Evolutionary conservation across 176 grass and related monocot genomes (phyloP), one percentile per base, ranked within the genome.

Genomic region (Chrysopogon serrulatus): DNA sequence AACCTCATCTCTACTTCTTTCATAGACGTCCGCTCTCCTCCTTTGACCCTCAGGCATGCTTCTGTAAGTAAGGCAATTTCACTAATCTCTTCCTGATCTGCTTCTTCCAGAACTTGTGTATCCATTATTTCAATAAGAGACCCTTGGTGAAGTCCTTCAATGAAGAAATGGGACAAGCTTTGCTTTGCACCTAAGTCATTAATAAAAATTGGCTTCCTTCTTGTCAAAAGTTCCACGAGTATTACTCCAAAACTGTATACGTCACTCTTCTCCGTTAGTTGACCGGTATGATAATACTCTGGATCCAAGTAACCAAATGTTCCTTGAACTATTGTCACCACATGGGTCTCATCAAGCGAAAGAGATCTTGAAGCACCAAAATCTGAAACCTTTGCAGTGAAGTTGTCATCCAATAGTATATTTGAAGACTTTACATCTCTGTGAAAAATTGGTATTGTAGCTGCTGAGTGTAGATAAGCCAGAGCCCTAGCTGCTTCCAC

Each of bases 231-330:
- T 73, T 89, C 84, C 0, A 85, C 81, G 4, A 94, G 37, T 53
- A 91, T 87, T 23, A 94, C 87, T 35, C 92, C 87, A 37, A 94
- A 94, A 26, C 84, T 94, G 42, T 90, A 94, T 8, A 90, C 86
- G 73, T 94, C 92, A 45, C 88, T 94, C 64, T 91, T 91, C 11
- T 86, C 82, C 0, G 73, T 90, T 1, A 92, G 11, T 64, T 85
- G 59, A 1, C 92, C 65, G 0, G 83, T 89, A 45, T 87, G 14
- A 79, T 88, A 89, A 42, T 92, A 89, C 45, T 89, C 79, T 12
- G 70, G 88, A 30, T 88, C 88, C 53, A 94, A 81, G 44, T 90
- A 94, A 8, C 88, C 92, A 1, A 90, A 80, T 8, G 88, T 88
- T 23, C 84, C 92, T 84, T 90, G 90, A 3, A 91, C 92, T 45